Evolutionary conservation across 306 rosid genomes (phyloP).

Genomic region (Adenanthera pavonina): DNA sequence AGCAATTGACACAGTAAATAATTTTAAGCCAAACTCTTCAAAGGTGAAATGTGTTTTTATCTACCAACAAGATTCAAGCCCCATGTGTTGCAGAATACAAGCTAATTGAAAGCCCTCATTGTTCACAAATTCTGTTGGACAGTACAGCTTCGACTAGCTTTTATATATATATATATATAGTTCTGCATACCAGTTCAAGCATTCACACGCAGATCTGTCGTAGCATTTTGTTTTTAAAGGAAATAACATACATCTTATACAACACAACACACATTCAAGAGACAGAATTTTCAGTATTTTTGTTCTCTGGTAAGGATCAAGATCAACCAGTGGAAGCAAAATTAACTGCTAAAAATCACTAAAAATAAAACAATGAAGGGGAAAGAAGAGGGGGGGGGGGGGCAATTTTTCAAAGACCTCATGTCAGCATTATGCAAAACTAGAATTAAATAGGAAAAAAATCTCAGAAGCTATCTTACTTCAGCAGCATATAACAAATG

Average conservation of each 20-base stretch:
- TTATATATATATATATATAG: too few species aligned
- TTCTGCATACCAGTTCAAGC: background rate
- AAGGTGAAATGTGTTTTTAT: background rate
- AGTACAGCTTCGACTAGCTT: too few species aligned
- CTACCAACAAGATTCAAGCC: too few species aligned
- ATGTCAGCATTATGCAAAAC: background rate
- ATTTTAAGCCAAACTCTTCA: background rate
- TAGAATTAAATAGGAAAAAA: background rate
- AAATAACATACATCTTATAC: constrained; percentile 1
- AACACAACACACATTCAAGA: constrained; percentile 1
- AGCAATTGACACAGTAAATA: constrained; percentile 6
- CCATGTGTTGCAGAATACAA: too few species aligned
- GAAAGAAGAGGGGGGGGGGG: background rate
- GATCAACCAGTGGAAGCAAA: constrained; percentile 4
- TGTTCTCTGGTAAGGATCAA: background rate
- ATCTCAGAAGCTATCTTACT: background rate
- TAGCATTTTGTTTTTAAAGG: background rate
- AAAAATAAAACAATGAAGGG: background rate
- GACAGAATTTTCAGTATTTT: background rate
- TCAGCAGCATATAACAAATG: background rate
- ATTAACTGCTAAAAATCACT: background rate
- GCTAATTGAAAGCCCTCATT: too few species aligned
- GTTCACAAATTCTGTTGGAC: too few species aligned
- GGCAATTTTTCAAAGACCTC: too few species aligned
- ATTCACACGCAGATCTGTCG: background rate